Conservation (phyloP, 768 basidiomycete species). For the Leccinum longicurvipes region DNA sequence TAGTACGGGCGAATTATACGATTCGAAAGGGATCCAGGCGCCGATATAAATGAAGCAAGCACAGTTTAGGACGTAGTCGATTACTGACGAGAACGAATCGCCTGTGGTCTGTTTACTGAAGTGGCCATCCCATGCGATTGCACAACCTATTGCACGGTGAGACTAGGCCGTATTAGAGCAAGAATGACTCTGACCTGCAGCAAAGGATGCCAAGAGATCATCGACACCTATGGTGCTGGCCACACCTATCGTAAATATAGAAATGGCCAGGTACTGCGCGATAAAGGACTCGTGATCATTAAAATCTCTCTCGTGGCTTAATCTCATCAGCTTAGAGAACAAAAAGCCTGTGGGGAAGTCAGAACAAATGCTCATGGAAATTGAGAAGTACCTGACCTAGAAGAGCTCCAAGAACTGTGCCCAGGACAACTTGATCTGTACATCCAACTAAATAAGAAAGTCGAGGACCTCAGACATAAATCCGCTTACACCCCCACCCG, state of each 20-base stretch:
- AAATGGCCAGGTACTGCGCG: conserved; percentile 74
- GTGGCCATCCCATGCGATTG: conserved; percentile 90
- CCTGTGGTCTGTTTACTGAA: conserved; percentile 79
- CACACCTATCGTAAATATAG: conserved; percentile 75
- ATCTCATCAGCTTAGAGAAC: conserved; percentile 73
- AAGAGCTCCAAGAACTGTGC: conserved; percentile 63
- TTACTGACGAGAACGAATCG: conserved; percentile 84
- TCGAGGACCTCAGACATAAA: not conserved
- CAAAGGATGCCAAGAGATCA: conserved; percentile 87
- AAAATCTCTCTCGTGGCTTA: conserved; percentile 56
- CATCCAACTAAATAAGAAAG: conserved; percentile 1
- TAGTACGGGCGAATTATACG: conserved; percentile 53
- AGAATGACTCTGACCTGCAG: conserved; percentile 50
- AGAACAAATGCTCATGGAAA: not conserved
- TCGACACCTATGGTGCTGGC: conserved; percentile 80
- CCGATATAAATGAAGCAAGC: conserved; percentile 83
- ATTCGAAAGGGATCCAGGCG: conserved; percentile 75
- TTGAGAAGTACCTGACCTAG: conserved; percentile 33
- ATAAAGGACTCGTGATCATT: conserved; percentile 85
- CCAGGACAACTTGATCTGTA: conserved; percentile 78
- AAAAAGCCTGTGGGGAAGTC: conserved; percentile 44
- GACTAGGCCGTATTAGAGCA: not conserved
- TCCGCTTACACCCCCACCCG: conserved; percentile 64
- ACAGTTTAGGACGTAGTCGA: conserved; percentile 84
- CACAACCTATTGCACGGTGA: conserved; percentile 54